Evolutionary conservation across 768 basidiomycete species (phyloP).

Genomic region (Naganishia vaughanmartiniae): DNA sequence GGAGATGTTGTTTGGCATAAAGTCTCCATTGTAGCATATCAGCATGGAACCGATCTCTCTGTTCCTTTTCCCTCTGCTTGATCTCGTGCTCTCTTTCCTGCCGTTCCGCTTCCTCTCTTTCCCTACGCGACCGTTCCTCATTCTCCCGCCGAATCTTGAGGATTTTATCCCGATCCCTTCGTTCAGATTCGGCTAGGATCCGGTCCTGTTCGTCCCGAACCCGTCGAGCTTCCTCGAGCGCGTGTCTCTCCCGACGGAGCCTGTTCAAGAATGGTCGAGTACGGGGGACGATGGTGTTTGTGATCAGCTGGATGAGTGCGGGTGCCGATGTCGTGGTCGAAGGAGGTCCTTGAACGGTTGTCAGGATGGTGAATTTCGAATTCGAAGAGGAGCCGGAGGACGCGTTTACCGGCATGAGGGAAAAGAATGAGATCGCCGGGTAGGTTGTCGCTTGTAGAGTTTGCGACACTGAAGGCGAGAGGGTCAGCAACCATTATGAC

Average conservation of each 20-base stretch:
- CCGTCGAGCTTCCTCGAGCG: conserved; percentile 58
- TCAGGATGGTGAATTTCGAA: conserved; percentile 69
- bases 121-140: conserved; percentile 53
- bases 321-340: conserved; percentile 64
- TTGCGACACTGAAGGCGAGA: conserved; percentile 44
- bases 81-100: conserved; percentile 37
- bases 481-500: conserved; percentile 49
- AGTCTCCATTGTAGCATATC: conserved; percentile 58
- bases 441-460: conserved; percentile 79
- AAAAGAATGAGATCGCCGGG: conserved; percentile 87
- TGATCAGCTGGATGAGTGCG: conserved; percentile 66
- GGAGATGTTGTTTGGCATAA: conserved; percentile 60
- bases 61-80: conserved; percentile 36
- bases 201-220: conserved; percentile 71
- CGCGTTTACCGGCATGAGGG: conserved; percentile 68
- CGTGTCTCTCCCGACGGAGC: conserved; percentile 55
- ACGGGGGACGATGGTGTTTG: conserved; percentile 72
- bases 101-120: conserved; percentile 49
- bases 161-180: conserved; percentile 68
- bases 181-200: conserved; percentile 67
- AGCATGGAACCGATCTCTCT: conserved; percentile 30
- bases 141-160: conserved; percentile 56
- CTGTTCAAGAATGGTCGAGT: conserved; percentile 71
- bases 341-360: conserved; percentile 73
- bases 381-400: conserved; percentile 52